A percentile compares a stretch with the other conserved stretches of the same genome.
phyloP scores from a whole-genome alignment of 2,329 filamentous ascomycete species.

The Pestalotiopsis sp. region DNA sequence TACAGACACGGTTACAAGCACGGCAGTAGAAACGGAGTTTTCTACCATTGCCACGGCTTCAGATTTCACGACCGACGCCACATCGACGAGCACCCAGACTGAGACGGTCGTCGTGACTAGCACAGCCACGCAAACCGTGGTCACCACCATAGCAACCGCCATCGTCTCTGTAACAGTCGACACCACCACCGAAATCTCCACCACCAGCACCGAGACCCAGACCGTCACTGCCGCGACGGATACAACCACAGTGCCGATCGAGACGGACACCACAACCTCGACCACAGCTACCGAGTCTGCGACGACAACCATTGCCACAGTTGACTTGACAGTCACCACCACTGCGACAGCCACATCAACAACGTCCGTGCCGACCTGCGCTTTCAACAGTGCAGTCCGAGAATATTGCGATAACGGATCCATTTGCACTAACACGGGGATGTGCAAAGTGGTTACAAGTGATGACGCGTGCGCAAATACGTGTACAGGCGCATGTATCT shows the following conservation, averaged over 20 bases:
- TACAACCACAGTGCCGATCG: neutral
- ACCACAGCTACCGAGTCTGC: neutral
- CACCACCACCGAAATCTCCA: neutral
- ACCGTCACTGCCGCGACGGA: neutral
- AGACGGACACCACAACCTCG: neutral
- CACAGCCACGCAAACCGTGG: neutral
- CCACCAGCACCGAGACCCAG: constrained; percentile 4
- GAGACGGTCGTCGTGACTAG: neutral
- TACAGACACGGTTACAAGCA: neutral
- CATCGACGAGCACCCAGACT: constrained; percentile 1
- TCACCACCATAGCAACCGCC: neutral
- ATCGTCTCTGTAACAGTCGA: neutral
- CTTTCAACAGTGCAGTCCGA: no score
- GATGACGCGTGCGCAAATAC: no score
- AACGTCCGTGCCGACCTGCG: neutral
- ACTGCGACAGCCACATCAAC: neutral
- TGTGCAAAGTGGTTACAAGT: no score
- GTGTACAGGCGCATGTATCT: no score
- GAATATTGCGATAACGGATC: neutral
- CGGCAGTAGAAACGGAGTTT: neutral
- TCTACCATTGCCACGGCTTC: neutral
- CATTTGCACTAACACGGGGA: neutral
- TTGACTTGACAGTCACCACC: neutral
- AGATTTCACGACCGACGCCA: neutral
- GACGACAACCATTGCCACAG: neutral